Conservation (phyloP, 2,329 filamentous ascomycete genomes). For the Alternaria longipes region DNA sequence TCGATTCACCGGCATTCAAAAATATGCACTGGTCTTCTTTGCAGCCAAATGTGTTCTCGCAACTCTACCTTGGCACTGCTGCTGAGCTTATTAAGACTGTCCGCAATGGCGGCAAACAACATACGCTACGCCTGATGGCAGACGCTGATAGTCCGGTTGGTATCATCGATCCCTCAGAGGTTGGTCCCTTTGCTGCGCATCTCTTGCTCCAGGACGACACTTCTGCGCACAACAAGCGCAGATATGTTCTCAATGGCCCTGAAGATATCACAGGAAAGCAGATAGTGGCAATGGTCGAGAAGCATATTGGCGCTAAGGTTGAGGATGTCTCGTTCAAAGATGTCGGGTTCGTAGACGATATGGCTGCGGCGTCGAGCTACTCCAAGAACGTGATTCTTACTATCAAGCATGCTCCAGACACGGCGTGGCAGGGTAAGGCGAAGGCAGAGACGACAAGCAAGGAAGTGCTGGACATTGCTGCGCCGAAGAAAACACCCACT, state of each 20-base stretch:
- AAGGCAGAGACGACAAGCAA: conserved; percentile 25
- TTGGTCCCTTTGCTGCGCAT: conserved; percentile 24
- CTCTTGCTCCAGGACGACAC: conserved; percentile 22
- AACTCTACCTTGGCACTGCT: conserved; percentile 5
- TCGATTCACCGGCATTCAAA: neutral
- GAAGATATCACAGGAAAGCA: conserved; percentile 23
- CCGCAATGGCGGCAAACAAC: conserved; percentile 15
- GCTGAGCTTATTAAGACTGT: conserved; percentile 16
- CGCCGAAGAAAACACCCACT: conserved; percentile 15
- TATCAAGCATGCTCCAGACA: conserved; percentile 15
- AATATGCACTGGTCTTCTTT: conserved; percentile 20
- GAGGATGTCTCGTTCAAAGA: conserved; percentile 25
- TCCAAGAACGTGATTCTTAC: conserved; percentile 22
- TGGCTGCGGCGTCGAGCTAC: conserved; percentile 16
- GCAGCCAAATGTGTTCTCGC: conserved; percentile 24
- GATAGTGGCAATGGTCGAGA: conserved; percentile 25
- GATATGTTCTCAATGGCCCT: conserved; percentile 27
- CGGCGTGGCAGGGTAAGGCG: conserved; percentile 19
- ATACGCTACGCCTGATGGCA: conserved; percentile 8
- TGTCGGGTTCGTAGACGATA: conserved; percentile 16
- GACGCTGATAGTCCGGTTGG: conserved; percentile 10
- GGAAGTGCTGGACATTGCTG: conserved; percentile 23
- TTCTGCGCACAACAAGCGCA: conserved; percentile 20
- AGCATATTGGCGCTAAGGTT: conserved; percentile 20
- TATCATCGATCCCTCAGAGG: conserved; percentile 26